A percentile compares a stretch with the other conserved stretches of the same genome.
Evolutionary conservation across 768 basidiomycete species (phyloP).

Genomic region (Lentinula detonsa): DNA sequence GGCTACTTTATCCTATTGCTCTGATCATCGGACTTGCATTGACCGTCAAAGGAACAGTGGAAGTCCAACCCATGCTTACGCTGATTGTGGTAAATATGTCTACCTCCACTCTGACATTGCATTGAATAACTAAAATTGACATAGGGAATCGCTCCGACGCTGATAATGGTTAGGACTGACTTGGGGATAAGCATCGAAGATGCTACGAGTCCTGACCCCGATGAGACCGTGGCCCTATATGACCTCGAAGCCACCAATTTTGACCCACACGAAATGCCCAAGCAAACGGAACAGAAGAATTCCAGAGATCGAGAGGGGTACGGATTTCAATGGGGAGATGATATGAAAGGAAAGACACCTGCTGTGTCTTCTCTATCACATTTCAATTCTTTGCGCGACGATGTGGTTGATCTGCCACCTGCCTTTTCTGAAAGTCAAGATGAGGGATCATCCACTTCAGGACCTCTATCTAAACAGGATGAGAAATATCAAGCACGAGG

Average conservation of each 20-base stretch:
- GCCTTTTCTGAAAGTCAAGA: background rate
- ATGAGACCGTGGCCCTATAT: background rate
- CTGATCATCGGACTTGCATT: background rate
- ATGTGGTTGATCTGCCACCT: background rate
- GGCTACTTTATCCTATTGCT: background rate
- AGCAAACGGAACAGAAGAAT: background rate
- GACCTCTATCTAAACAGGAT: background rate
- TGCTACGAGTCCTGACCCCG: background rate
- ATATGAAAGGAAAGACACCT: background rate
- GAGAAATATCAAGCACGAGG: background rate
- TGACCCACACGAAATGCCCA: background rate
- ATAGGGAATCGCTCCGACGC: background rate
- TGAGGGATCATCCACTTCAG: background rate
- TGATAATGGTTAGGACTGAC: constrained; percentile 1
- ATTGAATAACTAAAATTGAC: background rate
- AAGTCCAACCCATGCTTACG: background rate
- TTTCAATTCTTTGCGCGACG: background rate
- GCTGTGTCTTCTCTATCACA: background rate
- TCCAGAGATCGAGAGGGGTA: background rate
- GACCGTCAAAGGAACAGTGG: background rate
- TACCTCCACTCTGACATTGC: background rate
- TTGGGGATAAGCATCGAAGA: background rate
- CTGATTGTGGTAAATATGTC: background rate
- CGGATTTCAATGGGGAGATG: background rate
- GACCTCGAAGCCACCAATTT: background rate